phyloP scores from a whole-genome alignment of 768 basidiomycete species.

The Exidia glandulosa region DNA sequence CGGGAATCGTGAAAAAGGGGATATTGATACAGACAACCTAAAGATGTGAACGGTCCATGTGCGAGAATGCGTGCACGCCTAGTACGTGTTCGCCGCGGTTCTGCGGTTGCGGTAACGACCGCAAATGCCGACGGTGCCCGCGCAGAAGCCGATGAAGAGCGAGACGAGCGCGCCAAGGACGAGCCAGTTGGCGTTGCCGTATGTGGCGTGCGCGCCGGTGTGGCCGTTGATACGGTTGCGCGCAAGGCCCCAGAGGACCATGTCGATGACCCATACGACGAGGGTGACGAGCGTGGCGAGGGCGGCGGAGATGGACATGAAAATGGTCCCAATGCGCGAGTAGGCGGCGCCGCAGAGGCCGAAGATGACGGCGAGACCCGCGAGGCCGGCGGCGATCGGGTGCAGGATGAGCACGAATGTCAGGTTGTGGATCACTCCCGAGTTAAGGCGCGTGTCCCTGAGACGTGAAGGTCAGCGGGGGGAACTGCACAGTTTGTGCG shows the following conservation, averaged over 20 bases:
- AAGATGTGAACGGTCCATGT: too few species aligned
- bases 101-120: conserved; percentile 34
- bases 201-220: conserved; percentile 34
- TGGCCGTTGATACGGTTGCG: conserved; percentile 41
- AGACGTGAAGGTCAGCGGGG: too few species aligned
- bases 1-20: too few species aligned
- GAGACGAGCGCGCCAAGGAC: conserved; percentile 64
- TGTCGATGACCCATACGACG: conserved; percentile 65
- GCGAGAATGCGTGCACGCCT: too few species aligned
- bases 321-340: conserved; percentile 59
- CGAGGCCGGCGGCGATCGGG: conserved; percentile 62
- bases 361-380: conserved; percentile 54
- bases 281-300: conserved; percentile 59
- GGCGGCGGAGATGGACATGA: conserved; percentile 61
- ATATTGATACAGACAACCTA: too few species aligned
- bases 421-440: conserved; percentile 49
- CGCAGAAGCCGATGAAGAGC: conserved; percentile 55
- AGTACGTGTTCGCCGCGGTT: too few species aligned
- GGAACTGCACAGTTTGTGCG: too few species aligned
- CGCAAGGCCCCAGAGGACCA: conserved; percentile 67
- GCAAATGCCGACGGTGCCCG: conserved; percentile 53
- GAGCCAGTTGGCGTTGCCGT: conserved; percentile 78
- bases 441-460: conserved; percentile 36
- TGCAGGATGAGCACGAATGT: conserved; percentile 68
- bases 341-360: conserved; percentile 56